These are phyloP conservation scores for Cordyceps tenuipes DNA, from an alignment of 2,329 filamentous ascomycete genomes.

Conservation along the genomic window DNA sequence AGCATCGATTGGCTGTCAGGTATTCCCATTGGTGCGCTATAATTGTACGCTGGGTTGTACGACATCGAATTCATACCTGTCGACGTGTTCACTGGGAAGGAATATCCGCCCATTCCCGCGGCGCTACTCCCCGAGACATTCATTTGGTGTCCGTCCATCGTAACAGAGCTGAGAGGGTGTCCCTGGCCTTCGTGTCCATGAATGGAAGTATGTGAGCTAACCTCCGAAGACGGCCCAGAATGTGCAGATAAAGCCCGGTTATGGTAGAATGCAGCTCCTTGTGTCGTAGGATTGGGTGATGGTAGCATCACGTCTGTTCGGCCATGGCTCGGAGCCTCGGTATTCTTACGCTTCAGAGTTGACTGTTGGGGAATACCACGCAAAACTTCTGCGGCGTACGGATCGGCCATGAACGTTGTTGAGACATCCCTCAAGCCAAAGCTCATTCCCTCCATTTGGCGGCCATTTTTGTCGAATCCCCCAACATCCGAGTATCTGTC, in stretches of 20 bases:
- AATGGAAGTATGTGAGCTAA: neutral
- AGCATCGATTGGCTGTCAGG: slow-evolving; percentile 23
- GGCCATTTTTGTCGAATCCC: slow-evolving; percentile 49
- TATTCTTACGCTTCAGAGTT: slow-evolving; percentile 43
- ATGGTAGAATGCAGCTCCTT: slow-evolving; percentile 17
- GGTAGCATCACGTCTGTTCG: slow-evolving; percentile 30
- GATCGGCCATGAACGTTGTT: slow-evolving; percentile 51
- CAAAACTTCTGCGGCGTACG: slow-evolving; percentile 41
- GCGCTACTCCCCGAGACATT: neutral
- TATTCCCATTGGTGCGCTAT: slow-evolving; percentile 20
- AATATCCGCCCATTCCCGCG: slow-evolving; percentile 27
- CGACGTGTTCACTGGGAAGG: slow-evolving; percentile 17
- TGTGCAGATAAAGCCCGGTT: slow-evolving; percentile 2
- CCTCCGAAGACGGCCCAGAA: neutral
- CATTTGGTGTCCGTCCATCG: slow-evolving; percentile 6
- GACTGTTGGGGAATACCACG: slow-evolving; percentile 34
- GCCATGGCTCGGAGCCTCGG: slow-evolving; percentile 28
- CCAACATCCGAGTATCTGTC: slow-evolving; percentile 61
- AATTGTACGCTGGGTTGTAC: slow-evolving; percentile 37
- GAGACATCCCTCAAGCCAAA: slow-evolving; percentile 61
- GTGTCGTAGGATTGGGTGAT: slow-evolving; percentile 21
- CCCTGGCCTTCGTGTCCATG: neutral
- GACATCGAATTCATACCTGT: slow-evolving; percentile 25
- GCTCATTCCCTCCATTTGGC: slow-evolving; percentile 64
- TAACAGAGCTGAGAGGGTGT: neutral